Evolutionary conservation across 2,329 filamentous ascomycete species (phyloP), one percentile per base, ranked within the genome.

Genomic region (Trichoderma asperellum): DNA sequence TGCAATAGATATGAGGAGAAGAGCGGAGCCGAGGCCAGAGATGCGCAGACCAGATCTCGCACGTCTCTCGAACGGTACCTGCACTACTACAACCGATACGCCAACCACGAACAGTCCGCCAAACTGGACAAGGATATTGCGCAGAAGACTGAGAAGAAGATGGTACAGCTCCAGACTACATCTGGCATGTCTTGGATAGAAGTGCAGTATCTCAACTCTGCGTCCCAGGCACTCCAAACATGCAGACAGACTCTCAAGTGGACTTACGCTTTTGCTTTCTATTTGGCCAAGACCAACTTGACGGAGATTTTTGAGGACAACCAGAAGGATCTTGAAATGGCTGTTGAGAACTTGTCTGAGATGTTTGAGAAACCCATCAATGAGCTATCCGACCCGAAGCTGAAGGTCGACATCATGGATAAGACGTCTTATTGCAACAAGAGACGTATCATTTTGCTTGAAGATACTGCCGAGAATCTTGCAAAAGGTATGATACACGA

Each of bases 181-280:
- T 97, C 95, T 0, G 94, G 93, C 72, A 94, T 99, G 89, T 97
- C 94, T 0, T 99, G 96, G 96, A 99, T 99, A 70, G 96, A 99
- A 79, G 96, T 99, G 7, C 96, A 99, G 77, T 99, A 98, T 78
- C 87, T 99, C 27, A 93, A 97, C 76, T 91, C 92, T 2, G 96
- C 96, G 0, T 97, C 94, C 0, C 93, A 97, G 77, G 93, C 95
- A 3, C 86, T 99, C 18, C 95, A 98, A 82, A 94, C 93, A 58
- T 99, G 96, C 80, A 92, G 96, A n/a, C 95, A 98, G 82, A 99
- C 96, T 0, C 85, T 99, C 5, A 99, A 99, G 83, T 99, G 96
- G 96, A 99, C 96, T 0, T 99, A 99, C 76, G 96, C 96, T 0
- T 99, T 99, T 81, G 96, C 96, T 0, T 99, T 96, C 79, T 99